A percentile compares a stretch with the other conserved stretches of the same genome.
Conservation (phyloP, 148 eudicot species). For the Rhododendron ovatum region DNA sequence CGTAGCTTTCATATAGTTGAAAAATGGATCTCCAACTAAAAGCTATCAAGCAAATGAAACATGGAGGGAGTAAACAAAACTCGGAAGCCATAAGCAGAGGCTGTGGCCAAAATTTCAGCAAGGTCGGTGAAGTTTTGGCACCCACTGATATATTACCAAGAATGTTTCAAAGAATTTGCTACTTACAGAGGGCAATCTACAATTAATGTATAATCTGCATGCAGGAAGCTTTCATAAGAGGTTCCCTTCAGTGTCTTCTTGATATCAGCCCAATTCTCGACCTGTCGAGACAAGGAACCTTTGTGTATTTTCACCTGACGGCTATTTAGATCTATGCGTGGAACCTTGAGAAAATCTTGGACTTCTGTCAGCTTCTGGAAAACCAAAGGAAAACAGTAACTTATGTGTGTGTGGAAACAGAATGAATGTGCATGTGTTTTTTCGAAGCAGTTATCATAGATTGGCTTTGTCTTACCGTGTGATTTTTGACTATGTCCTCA, state of each 20-base stretch:
- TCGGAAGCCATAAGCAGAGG: neutral
- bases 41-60: neutral
- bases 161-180: neutral
- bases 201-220: slow-evolving; percentile 49
- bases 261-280: slow-evolving; percentile 75
- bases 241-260: slow-evolving; percentile 68
- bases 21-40: neutral
- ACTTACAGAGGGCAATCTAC: slow-evolving; percentile 25
- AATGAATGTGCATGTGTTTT: neutral
- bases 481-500: slow-evolving; percentile 65
- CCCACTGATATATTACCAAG: slow-evolving; percentile 18
- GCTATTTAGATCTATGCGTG: slow-evolving; percentile 53
- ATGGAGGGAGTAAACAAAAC: neutral
- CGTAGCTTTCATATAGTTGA: too few relatives aligned
- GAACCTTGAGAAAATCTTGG: slow-evolving; percentile 71
- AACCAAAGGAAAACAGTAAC: neutral
- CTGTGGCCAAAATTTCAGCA: slow-evolving; percentile 24
- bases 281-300: slow-evolving; percentile 60
- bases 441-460: slow-evolving; percentile 10
- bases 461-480: slow-evolving; percentile 46
- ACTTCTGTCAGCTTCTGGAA: slow-evolving; percentile 59
- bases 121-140: slow-evolving; percentile 9
- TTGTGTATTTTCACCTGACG: slow-evolving; percentile 89
- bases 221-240: slow-evolving; percentile 53
- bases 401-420: neutral